These are phyloP conservation scores for Pyrenochaeta sp. DNA, from an alignment of 2,329 filamentous ascomycete species.

Conservation along the genomic window DNA sequence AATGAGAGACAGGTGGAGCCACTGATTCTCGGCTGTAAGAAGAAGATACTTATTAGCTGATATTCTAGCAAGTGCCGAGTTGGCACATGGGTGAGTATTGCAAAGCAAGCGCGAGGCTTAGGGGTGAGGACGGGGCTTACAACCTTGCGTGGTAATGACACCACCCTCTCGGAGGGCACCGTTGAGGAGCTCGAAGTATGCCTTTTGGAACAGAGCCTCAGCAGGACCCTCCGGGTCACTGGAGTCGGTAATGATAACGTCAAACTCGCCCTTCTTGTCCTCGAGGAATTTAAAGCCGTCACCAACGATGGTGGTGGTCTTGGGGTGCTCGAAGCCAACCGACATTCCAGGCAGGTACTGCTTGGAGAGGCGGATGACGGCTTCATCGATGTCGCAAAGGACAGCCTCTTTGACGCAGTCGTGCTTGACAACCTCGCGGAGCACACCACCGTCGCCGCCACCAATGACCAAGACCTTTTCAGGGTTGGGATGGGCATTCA, in stretches of 20 bases:
- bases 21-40: conserved; percentile 91
- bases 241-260: conserved; percentile 99
- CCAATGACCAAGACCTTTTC: conserved; percentile 99
- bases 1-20: conserved; percentile 96
- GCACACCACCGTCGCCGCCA: conserved; percentile 94
- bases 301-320: conserved; percentile 89
- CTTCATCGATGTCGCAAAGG: conserved; percentile 99
- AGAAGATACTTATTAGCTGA: conserved; percentile 33
- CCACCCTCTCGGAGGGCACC: conserved; percentile 92
- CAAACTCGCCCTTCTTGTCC: conserved; percentile 96
- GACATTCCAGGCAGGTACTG: conserved; percentile 96
- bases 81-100: conserved; percentile 20
- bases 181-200: conserved; percentile 94
- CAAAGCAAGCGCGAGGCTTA: conserved; percentile 23
- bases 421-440: conserved; percentile 99
- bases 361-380: conserved; percentile 98
- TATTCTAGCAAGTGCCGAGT: conserved; percentile 19
- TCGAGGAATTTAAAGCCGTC: conserved; percentile 99
- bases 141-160: conserved; percentile 99
- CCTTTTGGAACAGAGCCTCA: conserved; percentile 96
- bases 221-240: conserved; percentile 97
- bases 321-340: conserved; percentile 91
- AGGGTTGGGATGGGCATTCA: conserved; percentile 98
- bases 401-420: conserved; percentile 94
- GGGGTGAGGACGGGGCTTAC: conserved; percentile 75